These are phyloP conservation scores for Leishmania braziliensis DNA, from an alignment of 208 protist species.

Conservation along the genomic window DNA sequence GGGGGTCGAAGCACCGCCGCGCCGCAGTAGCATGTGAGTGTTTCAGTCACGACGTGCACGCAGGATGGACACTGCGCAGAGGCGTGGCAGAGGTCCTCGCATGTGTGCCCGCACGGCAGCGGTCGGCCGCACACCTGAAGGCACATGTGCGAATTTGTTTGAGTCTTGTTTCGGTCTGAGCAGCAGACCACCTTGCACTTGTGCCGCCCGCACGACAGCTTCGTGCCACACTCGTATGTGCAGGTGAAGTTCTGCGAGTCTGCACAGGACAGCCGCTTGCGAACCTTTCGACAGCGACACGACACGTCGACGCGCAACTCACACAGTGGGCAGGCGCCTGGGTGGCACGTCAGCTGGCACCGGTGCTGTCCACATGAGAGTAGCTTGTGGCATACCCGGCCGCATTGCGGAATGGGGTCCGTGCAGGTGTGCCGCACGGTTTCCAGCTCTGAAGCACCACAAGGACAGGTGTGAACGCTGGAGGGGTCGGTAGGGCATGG, in stretches of 20 bases:
- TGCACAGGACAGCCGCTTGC: constrained; percentile 49
- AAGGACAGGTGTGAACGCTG: constrained; percentile 64
- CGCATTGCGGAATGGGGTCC: constrained; percentile 73
- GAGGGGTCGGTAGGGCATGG: constrained; percentile 55
- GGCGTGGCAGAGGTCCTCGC: constrained; percentile 69
- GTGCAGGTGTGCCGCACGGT: constrained; percentile 36
- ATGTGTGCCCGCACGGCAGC: constrained; percentile 76
- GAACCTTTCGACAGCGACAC: constrained; percentile 62
- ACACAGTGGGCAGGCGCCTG: constrained; percentile 52
- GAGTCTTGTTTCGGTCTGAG: constrained; percentile 42
- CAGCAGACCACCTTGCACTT: constrained; percentile 69
- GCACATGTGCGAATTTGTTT: constrained; percentile 51
- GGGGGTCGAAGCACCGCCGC: constrained; percentile 56
- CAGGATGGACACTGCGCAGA: constrained; percentile 65
- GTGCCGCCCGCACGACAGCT: constrained; percentile 75
- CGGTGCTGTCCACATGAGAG: constrained; percentile 66
- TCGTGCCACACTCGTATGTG: constrained; percentile 60
- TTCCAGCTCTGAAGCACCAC: constrained; percentile 40
- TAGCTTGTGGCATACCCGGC: constrained; percentile 50
- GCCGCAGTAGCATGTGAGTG: constrained; percentile 62
- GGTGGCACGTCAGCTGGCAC: constrained; percentile 61
- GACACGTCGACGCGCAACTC: constrained; percentile 31
- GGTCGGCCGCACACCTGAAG: constrained; percentile 53
- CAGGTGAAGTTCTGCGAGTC: constrained; percentile 51
- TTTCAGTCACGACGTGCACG: constrained; percentile 52